Conservation (phyloP, 148 eudicot species). For the Vaccinium darrowii region DNA sequence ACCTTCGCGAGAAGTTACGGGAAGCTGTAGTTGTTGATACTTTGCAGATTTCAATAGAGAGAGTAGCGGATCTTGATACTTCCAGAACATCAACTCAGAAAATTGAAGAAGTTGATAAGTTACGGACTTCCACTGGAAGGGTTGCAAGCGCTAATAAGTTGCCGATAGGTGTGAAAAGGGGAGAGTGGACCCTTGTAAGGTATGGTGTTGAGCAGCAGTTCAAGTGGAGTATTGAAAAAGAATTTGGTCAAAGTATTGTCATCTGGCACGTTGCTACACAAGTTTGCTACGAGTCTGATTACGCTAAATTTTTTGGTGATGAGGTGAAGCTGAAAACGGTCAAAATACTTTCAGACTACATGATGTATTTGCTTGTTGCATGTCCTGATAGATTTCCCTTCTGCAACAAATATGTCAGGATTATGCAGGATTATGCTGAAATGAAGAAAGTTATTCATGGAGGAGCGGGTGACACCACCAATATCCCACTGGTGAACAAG, state of each 20-base stretch:
- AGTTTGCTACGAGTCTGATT: not conserved
- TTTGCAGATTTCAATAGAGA: not conserved
- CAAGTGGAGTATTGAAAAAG: not conserved
- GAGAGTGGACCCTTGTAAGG: not conserved
- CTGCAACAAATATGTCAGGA: no score
- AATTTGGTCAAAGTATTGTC: not conserved
- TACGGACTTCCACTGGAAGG: no score
- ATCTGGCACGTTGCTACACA: constrained; percentile 9
- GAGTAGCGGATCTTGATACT: no score
- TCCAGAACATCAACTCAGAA: no score
- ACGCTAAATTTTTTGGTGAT: not conserved
- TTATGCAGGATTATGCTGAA: not conserved
- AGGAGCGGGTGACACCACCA: not conserved
- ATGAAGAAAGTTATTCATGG: not conserved
- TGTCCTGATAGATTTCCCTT: no score
- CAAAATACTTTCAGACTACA: no score
- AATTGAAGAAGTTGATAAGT: no score
- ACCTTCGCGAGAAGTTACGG: not conserved
- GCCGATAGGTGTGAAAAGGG: not conserved
- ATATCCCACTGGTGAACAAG: not conserved
- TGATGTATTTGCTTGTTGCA: no score
- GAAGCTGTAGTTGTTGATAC: not conserved
- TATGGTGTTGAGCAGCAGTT: no score
- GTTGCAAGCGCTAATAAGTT: no score
- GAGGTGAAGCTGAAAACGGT: not conserved